Conservation (phyloP, 441 rosid species). For the Pelargonium fulgidum region DNA sequence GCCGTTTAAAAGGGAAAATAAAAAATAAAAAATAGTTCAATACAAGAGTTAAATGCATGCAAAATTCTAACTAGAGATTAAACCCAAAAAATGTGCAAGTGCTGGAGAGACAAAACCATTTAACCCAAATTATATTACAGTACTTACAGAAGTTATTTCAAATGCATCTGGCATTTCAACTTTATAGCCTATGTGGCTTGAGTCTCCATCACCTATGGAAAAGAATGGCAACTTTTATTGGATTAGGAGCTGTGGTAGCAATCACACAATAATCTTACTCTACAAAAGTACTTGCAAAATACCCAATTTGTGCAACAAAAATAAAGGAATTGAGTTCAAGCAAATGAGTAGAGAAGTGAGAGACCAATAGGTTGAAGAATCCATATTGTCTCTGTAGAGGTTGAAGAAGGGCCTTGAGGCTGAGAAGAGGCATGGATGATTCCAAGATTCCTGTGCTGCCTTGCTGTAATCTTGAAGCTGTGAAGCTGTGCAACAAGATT, state of each 20-base stretch:
- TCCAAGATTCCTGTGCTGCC: constrained; percentile 26
- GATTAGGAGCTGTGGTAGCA: too few relatives aligned
- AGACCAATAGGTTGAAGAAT: constrained; percentile 75
- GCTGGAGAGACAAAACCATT: too few relatives aligned
- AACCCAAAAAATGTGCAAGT: too few relatives aligned
- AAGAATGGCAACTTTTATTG: neutral
- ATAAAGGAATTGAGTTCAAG: too few relatives aligned
- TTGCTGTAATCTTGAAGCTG: constrained; percentile 24
- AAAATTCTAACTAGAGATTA: too few relatives aligned
- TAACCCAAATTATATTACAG: neutral
- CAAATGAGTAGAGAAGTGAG: constrained; percentile 8
- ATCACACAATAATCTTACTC: too few relatives aligned
- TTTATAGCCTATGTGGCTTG: constrained; percentile 67
- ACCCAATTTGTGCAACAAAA: neutral
- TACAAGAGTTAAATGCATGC: too few relatives aligned
- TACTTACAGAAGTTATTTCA: constrained; percentile 65
- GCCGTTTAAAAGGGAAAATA: too few relatives aligned
- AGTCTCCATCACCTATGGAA: constrained; percentile 74
- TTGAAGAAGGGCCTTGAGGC: constrained; percentile 21
- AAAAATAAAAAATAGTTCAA: too few relatives aligned
- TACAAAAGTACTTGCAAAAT: neutral
- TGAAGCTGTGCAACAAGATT: constrained; percentile 8
- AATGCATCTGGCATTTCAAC: constrained; percentile 65
- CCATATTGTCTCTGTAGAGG: constrained; percentile 39
- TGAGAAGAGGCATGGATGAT: constrained; percentile 36